A percentile compares a stretch with the other conserved stretches of the same genome.
Evolutionary conservation across 2,329 filamentous ascomycete species (phyloP).

Genomic region (Ophiostoma montium): DNA sequence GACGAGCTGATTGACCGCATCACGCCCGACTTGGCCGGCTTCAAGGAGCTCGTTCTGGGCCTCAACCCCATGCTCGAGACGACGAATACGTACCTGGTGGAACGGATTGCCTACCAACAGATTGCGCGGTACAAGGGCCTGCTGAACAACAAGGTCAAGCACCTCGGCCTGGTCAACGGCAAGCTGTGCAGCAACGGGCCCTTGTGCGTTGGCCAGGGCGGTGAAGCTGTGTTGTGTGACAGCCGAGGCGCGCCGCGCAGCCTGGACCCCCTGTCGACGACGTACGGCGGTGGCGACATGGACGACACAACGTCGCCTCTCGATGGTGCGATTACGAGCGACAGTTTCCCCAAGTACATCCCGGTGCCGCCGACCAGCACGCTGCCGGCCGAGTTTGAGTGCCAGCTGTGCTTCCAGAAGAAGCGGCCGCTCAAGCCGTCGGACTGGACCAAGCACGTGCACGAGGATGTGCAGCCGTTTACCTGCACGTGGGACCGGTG

Average conservation of each 20-base stretch:
- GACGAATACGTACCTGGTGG: slow-evolving; percentile 49
- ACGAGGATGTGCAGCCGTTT: slow-evolving; percentile 86
- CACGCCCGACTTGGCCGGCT: slow-evolving; percentile 59
- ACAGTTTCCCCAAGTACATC: slow-evolving; percentile 68
- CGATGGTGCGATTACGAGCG: slow-evolving; percentile 54
- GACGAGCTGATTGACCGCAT: slow-evolving; percentile 51
- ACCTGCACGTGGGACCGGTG: slow-evolving; percentile 82
- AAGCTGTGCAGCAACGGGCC: slow-evolving; percentile 44
- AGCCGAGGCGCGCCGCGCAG: slow-evolving; percentile 45
- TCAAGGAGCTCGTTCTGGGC: slow-evolving; percentile 56
- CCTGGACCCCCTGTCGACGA: slow-evolving; percentile 38
- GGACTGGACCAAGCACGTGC: slow-evolving; percentile 93
- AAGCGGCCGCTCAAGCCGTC: slow-evolving; percentile 85
- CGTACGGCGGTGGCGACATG: slow-evolving; percentile 45
- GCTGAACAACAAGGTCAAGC: slow-evolving; percentile 54
- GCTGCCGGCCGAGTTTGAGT: slow-evolving; percentile 81
- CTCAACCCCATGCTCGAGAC: slow-evolving; percentile 57
- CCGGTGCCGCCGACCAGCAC: slow-evolving; percentile 64
- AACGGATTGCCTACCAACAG: slow-evolving; percentile 73
- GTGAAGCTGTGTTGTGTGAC: slow-evolving; percentile 48
- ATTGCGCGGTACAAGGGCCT: slow-evolving; percentile 65
- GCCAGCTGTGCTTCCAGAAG: slow-evolving; percentile 68
- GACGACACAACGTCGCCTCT: slow-evolving; percentile 42
- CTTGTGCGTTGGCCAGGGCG: slow-evolving; percentile 54
- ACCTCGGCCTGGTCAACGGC: slow-evolving; percentile 42